phyloP scores from a whole-genome alignment of 2,329 filamentous ascomycete species.

The Fusarium sp. region DNA sequence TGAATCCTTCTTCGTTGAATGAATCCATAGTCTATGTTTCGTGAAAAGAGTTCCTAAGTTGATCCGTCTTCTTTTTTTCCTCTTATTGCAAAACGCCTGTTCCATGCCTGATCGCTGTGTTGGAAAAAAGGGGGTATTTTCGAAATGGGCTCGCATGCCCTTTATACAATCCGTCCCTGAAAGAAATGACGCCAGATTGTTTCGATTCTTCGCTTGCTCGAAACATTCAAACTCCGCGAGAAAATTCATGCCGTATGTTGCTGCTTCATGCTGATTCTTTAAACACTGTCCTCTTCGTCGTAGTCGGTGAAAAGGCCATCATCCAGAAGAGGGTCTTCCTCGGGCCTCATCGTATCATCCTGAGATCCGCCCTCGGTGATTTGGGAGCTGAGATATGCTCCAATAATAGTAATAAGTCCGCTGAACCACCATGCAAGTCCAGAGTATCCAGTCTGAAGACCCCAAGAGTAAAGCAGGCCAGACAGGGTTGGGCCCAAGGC shows the following conservation, averaged over 20 bases:
- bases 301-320: constrained; percentile 47
- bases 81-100: constrained; percentile 39
- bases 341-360: constrained; percentile 53
- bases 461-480: constrained; percentile 84
- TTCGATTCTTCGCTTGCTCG: constrained; percentile 31
- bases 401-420: constrained; percentile 78
- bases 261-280: constrained; percentile 13
- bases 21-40: constrained; percentile 39
- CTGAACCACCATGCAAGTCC: constrained; percentile 95
- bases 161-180: constrained; percentile 39
- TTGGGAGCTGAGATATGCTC: constrained; percentile 78
- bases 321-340: constrained; percentile 53
- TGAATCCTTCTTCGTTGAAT: constrained; percentile 32
- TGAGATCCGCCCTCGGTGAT: constrained; percentile 73
- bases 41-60: constrained; percentile 34
- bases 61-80: constrained; percentile 33
- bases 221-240: constrained; percentile 39
- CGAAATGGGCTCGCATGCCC: constrained; percentile 27
- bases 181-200: constrained; percentile 41
- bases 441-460: constrained; percentile 82
- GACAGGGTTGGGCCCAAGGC: constrained; percentile 91
- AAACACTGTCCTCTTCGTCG: constrained; percentile 49
- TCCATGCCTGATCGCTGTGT: constrained; percentile 38
- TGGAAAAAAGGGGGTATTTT: constrained; percentile 36
- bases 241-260: constrained; percentile 24